These are phyloP conservation scores for Fusarium azukiicola DNA, from an alignment of 2,329 filamentous ascomycete species.

Conservation along the genomic window DNA sequence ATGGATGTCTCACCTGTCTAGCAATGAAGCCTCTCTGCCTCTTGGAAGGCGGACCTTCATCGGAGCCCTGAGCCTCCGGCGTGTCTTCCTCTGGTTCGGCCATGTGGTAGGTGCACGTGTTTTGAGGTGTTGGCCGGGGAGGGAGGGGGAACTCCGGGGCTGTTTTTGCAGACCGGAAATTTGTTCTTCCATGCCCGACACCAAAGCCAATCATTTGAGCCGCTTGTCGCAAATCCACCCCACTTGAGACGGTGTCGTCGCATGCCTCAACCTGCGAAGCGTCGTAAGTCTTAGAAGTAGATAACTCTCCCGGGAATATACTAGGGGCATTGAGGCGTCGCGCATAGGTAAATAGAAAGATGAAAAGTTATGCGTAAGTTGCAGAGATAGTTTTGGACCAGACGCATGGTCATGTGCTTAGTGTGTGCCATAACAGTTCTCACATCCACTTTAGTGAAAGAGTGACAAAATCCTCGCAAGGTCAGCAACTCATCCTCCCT, in stretches of 20 bases:
- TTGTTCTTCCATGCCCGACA: not conserved
- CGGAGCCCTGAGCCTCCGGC: slow-evolving; percentile 30
- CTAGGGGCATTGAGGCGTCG: too few relatives aligned
- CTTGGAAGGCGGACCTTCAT: slow-evolving; percentile 37
- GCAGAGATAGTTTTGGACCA: too few relatives aligned
- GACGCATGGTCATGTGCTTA: too few relatives aligned
- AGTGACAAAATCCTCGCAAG: too few relatives aligned
- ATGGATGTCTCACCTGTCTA: slow-evolving; percentile 32
- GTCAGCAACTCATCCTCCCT: too few relatives aligned
- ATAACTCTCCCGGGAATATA: too few relatives aligned
- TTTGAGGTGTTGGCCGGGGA: slow-evolving; percentile 32
- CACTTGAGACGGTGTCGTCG: not conserved
- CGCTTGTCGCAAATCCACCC: not conserved
- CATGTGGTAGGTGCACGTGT: slow-evolving; percentile 15
- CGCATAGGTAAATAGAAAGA: too few relatives aligned
- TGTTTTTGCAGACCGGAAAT: not conserved
- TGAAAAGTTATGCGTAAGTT: too few relatives aligned
- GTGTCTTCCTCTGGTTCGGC: slow-evolving; percentile 41
- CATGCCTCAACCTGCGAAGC: too few relatives aligned
- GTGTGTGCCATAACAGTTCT: too few relatives aligned
- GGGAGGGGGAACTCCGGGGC: slow-evolving; percentile 36
- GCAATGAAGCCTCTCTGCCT: slow-evolving; percentile 44
- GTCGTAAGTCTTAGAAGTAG: too few relatives aligned
- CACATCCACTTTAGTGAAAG: too few relatives aligned
- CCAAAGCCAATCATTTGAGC: not conserved